phyloP scores from a whole-genome alignment of 73 alveolate genomes.

The Paramecium primaurelia region DNA sequence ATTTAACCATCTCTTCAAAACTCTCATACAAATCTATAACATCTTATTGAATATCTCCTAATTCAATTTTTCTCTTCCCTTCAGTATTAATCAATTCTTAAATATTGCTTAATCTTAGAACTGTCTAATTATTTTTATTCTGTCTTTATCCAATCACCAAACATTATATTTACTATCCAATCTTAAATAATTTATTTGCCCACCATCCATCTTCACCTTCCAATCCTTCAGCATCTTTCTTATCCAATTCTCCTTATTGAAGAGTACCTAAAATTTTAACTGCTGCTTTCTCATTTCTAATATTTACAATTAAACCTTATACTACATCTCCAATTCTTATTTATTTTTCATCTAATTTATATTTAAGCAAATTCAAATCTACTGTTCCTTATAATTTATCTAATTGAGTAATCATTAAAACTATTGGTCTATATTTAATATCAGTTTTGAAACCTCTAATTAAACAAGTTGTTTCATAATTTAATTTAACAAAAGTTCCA shows the following conservation, averaged over 20 bases:
- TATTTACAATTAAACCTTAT: neutral
- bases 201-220: slow-evolving; percentile 53
- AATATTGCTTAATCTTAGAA: neutral
- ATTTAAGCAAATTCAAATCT: neutral
- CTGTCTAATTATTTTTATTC: neutral
- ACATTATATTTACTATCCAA: neutral
- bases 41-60: neutral
- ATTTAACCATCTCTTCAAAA: slow-evolving; percentile 19
- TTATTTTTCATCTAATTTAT: neutral
- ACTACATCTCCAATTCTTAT: slow-evolving; percentile 21
- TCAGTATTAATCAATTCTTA: slow-evolving; percentile 10
- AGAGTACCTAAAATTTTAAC: slow-evolving; percentile 25
- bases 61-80: slow-evolving; percentile 20
- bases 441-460: neutral
- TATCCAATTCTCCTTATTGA: slow-evolving; percentile 24
- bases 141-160: slow-evolving; percentile 13
- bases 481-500: slow-evolving; percentile 37
- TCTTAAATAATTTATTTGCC: slow-evolving; percentile 41
- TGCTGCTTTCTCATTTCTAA: slow-evolving; percentile 15
- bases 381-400: slow-evolving; percentile 8
- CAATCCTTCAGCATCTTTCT: slow-evolving; percentile 40
- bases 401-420: slow-evolving; percentile 21
- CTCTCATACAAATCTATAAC: neutral
- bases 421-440: neutral
- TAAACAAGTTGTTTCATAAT: slow-evolving; percentile 17